Base-by-base conservation (phyloP, 106 monocot species). In the Allium fistulosum region DNA sequence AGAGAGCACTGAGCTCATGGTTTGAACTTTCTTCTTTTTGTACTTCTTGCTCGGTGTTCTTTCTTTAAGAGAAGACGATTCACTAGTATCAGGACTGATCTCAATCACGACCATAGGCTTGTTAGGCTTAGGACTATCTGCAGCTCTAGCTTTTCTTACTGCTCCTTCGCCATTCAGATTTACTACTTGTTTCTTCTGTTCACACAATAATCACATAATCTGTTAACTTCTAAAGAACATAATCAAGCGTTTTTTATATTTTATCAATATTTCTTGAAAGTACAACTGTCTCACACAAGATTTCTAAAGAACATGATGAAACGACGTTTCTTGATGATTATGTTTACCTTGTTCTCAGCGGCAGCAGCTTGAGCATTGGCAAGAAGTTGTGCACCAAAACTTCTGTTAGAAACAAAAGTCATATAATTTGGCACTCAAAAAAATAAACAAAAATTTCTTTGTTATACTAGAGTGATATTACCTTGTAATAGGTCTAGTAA, bases 321-420 rank as follows among this genome's bases (percentile, higher is more conserved):
- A 37, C 37, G 22, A 37, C 37, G 0, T 37, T 37, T 37, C 2
- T 37, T 37, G 37, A 37, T 37, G 37, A 37, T 4, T 37, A 37
- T 37, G 37, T 7, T 8, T 22, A 67, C 67, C 67, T 67, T 67
- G 26, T 67, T 67, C 18, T 67, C 68, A 10, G 45, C 68, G 0
- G 74, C 79, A 0, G 50, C 65, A 13, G 68, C 63, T 68, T 82
- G 88, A 53, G 77, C 80, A 47, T 84, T 77, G 22, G 72, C 79
- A 52, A 82, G 71, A 9, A 89, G 69, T 70, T 78, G 81, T 11
- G 84, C 84, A 17, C 69, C 79, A 66, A 77, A 89, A 51, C 80
- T 77, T 74, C 81, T 81, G 57, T 11, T 59, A 7, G 7, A 17
- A 61, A 45, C 37, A 37, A 46, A 11, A 52, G 6, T 17, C 17